phyloP scores from a whole-genome alignment of 169 alveolate species.

The Cryptosporidium andersoni region DNA sequence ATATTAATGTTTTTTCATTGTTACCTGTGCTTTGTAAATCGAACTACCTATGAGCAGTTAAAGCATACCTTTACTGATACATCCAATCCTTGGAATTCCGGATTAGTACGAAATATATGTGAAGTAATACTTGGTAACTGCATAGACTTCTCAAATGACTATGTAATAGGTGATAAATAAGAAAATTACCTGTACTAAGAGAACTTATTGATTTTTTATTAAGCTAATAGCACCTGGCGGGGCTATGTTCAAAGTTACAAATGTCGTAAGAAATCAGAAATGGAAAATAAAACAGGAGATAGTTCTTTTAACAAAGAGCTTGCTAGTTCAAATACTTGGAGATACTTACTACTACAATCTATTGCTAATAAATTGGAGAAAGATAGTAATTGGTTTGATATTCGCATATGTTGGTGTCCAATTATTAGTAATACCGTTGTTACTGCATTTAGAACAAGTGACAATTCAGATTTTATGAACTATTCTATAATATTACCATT shows the following conservation, averaged over 20 bases:
- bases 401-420: constrained; percentile 18
- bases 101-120: constrained; percentile 22
- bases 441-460: neutral
- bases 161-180: neutral
- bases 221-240: neutral
- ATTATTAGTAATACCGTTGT: neutral
- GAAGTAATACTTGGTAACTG: constrained; percentile 20
- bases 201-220: neutral
- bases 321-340: neutral
- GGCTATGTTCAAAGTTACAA: neutral
- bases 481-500: neutral
- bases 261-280: neutral
- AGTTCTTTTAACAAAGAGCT: neutral
- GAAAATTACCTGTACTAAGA: neutral
- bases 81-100: constrained; percentile 68
- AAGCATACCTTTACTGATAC: constrained; percentile 26
- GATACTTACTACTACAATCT: neutral
- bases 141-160: constrained; percentile 9
- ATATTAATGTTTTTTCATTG: constrained; percentile 41
- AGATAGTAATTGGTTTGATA: constrained; percentile 11
- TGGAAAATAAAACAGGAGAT: neutral
- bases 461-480: neutral
- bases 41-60: constrained; percentile 49
- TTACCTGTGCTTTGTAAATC: constrained; percentile 40
- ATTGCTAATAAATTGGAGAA: constrained; percentile 30